A percentile compares a stretch with the other conserved stretches of the same genome.
Evolutionary conservation across 768 basidiomycete genomes (phyloP).

Genomic region (Lentinula guzmanii): DNA sequence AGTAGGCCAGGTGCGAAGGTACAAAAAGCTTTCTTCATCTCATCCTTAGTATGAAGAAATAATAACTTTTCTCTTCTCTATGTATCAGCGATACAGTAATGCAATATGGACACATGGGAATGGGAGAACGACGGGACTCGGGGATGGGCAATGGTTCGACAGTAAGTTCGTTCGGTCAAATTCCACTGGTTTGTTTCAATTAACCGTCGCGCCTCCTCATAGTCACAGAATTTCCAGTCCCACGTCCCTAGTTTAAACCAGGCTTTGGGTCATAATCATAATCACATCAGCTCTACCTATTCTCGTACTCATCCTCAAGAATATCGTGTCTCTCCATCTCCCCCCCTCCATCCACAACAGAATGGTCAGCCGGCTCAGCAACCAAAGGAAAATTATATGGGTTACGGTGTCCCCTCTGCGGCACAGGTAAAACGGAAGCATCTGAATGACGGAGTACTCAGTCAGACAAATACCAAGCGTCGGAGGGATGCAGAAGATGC

Average conservation of each 20-base stretch:
- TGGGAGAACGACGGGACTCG: conserved; percentile 46
- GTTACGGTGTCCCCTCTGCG: background rate
- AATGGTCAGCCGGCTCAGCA: conserved; percentile 6
- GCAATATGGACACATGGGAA: conserved; percentile 55
- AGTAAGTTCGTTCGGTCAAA: conserved; percentile 32
- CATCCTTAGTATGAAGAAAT: background rate
- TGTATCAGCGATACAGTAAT: conserved; percentile 46
- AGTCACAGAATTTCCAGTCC: conserved; percentile 38
- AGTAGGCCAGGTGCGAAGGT: conserved; percentile 5
- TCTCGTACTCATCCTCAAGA: conserved; percentile 21
- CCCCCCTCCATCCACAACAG: conserved; percentile 9
- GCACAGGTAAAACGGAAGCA: conserved; percentile 44
- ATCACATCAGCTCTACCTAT: conserved; percentile 24
- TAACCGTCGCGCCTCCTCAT: background rate
- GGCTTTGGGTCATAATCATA: conserved; percentile 48
- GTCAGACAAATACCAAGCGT: conserved; percentile 28
- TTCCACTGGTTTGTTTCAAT: conserved; percentile 9
- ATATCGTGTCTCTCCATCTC: conserved; percentile 26
- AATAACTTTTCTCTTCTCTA: background rate
- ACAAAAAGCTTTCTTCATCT: background rate
- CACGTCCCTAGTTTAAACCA: conserved; percentile 55
- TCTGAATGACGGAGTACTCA: conserved; percentile 26
- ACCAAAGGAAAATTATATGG: background rate
- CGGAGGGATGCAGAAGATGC: conserved; percentile 38
- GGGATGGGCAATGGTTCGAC: conserved; percentile 51